Percentiles rank a stretch among this genome's conserved stretches.
phyloP scores from a whole-genome alignment of 2,329 filamentous ascomycete genomes.

The Trichoderma afroharzianum region DNA sequence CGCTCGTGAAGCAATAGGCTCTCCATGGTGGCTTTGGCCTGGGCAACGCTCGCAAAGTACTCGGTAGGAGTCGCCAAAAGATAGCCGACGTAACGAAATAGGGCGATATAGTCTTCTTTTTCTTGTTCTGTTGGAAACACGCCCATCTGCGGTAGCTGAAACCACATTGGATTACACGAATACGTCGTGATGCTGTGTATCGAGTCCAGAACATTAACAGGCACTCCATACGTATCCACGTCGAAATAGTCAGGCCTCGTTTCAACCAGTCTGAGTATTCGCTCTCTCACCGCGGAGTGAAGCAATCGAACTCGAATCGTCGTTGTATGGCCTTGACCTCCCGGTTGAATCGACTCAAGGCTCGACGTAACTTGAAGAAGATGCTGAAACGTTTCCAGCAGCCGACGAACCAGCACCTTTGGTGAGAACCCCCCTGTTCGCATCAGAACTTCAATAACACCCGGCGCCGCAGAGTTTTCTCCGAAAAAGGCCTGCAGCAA shows the following conservation, averaged over 20 bases:
- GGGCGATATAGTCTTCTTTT: slow-evolving; percentile 58
- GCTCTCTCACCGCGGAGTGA: slow-evolving; percentile 60
- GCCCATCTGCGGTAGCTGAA: slow-evolving; percentile 61
- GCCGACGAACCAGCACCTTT: slow-evolving; percentile 53
- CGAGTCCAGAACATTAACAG: slow-evolving; percentile 62
- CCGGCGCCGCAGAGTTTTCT: slow-evolving; percentile 44
- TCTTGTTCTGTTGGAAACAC: slow-evolving; percentile 56
- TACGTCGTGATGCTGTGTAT: slow-evolving; percentile 63
- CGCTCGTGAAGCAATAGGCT: slow-evolving; percentile 34
- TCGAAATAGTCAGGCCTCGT: slow-evolving; percentile 58
- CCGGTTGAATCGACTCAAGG: slow-evolving; percentile 55
- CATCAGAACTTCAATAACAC: slow-evolving; percentile 61
- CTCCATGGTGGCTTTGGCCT: slow-evolving; percentile 33
- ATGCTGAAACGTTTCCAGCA: slow-evolving; percentile 46
- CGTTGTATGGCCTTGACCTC: slow-evolving; percentile 58
- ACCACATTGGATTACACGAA: slow-evolving; percentile 58
- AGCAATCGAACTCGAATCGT: slow-evolving; percentile 62
- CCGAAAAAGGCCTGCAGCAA: slow-evolving; percentile 37
- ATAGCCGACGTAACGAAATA: slow-evolving; percentile 42
- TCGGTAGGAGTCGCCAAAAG: slow-evolving; percentile 29
- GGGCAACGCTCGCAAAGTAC: slow-evolving; percentile 24
- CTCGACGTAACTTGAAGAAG: slow-evolving; percentile 57
- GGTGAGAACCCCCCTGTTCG: slow-evolving; percentile 65
- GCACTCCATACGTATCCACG: slow-evolving; percentile 54
- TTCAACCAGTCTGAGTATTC: slow-evolving; percentile 56